phyloP scores from a whole-genome alignment of 306 rosid species.

The Fagus crenata region DNA sequence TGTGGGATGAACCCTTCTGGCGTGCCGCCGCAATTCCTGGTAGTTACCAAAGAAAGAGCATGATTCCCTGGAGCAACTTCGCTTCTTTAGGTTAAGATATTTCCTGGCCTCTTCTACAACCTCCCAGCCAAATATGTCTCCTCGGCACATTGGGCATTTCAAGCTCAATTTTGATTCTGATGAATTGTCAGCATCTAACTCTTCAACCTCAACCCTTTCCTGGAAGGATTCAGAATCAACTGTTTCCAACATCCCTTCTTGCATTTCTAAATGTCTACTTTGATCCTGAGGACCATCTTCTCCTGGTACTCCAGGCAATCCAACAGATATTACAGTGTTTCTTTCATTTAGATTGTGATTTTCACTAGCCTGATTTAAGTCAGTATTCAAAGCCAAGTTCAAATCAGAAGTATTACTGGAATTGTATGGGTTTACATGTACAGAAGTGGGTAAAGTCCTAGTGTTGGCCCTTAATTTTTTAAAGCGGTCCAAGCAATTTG shows the following conservation, averaged over 20 bases:
- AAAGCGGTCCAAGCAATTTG: slow-evolving; percentile 94
- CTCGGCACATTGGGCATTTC: slow-evolving; percentile 87
- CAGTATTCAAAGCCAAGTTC: slow-evolving; percentile 51
- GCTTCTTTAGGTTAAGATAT: slow-evolving; percentile 78
- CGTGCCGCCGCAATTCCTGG: slow-evolving; percentile 86
- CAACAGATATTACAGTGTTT: slow-evolving; percentile 60
- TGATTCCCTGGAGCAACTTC: slow-evolving; percentile 85
- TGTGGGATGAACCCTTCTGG: slow-evolving; percentile 83
- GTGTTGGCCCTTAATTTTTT: slow-evolving; percentile 69
- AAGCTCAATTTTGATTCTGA: slow-evolving; percentile 59
- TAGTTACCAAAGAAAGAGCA: slow-evolving; percentile 85
- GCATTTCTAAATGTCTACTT: slow-evolving; percentile 59
- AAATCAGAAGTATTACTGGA: slow-evolving; percentile 62
- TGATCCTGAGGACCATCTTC: slow-evolving; percentile 61
- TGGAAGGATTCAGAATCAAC: slow-evolving; percentile 72
- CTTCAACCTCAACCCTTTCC: slow-evolving; percentile 67
- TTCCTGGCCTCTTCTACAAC: slow-evolving; percentile 82
- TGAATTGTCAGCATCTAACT: slow-evolving; percentile 56
- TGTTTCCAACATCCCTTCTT: slow-evolving; percentile 61
- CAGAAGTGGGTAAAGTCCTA: slow-evolving; percentile 64
- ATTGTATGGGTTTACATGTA: slow-evolving; percentile 54
- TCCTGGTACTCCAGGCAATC: slow-evolving; percentile 61
- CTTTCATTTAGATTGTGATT: slow-evolving; percentile 62
- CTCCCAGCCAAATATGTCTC: slow-evolving; percentile 76
- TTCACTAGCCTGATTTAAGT: slow-evolving; percentile 64